Evolutionary conservation across 140 eudicot species (phyloP).

Genomic region (Senecio squalidus): DNA sequence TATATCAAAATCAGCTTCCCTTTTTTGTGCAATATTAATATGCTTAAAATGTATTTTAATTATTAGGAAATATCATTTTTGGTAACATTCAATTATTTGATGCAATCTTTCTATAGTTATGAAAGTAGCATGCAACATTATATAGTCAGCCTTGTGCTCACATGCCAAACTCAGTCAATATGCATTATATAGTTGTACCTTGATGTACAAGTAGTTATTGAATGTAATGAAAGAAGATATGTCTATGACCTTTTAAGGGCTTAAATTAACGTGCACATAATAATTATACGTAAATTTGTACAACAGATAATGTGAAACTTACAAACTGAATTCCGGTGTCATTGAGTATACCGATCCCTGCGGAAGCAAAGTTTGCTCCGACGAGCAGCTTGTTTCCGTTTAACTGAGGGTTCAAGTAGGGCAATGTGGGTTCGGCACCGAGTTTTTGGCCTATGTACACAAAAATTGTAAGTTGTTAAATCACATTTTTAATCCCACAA

Average conservation of each 20-base stretch:
- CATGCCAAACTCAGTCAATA: slow-evolving; percentile 11
- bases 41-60: slow-evolving; percentile 14
- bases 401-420: slow-evolving; percentile 62
- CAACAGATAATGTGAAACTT: slow-evolving; percentile 23
- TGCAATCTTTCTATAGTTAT: slow-evolving; percentile 18
- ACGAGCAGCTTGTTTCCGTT: slow-evolving; percentile 47
- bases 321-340: slow-evolving; percentile 86
- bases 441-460: slow-evolving; percentile 44
- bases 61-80: slow-evolving; percentile 10
- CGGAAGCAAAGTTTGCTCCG: slow-evolving; percentile 90
- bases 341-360: slow-evolving; percentile 71
- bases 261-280: not conserved
- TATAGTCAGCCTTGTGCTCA: slow-evolving; percentile 12
- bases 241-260: not conserved
- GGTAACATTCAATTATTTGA: slow-evolving; percentile 12
- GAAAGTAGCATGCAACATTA: slow-evolving; percentile 16
- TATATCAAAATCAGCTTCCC: slow-evolving; percentile 1
- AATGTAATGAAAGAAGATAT: not conserved
- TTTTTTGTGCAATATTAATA: slow-evolving; percentile 5
- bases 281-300: slow-evolving; percentile 8
- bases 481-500: not conserved
- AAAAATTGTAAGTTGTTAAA: not conserved
- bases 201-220: not conserved
- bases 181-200: not conserved
- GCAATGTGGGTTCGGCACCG: slow-evolving; percentile 64